These are phyloP conservation scores for Neonectria faginata DNA, from an alignment of 2,329 filamentous ascomycete species.

Conservation along the genomic window DNA sequence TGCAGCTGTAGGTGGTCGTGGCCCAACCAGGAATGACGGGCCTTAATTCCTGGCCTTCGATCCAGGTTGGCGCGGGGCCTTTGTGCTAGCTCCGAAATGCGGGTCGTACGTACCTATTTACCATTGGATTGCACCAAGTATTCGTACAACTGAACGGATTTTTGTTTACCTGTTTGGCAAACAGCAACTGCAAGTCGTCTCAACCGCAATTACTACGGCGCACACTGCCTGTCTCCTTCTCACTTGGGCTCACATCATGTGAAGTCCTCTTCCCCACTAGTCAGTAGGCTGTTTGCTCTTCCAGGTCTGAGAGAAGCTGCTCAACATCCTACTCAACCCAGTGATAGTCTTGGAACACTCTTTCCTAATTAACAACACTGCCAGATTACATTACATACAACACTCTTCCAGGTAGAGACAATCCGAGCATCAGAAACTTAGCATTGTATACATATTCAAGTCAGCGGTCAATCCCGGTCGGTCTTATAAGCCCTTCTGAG, in stretches of 20 bases:
- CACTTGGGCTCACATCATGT: neutral
- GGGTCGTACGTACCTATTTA: slow-evolving; percentile 15
- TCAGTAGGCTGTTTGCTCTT: neutral
- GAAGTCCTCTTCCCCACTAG: neutral
- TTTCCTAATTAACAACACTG: neutral
- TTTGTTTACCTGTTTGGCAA: neutral
- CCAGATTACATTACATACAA: neutral
- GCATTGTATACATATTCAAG: neutral
- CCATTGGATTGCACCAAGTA: neutral
- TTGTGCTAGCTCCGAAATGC: slow-evolving; percentile 19
- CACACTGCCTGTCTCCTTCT: neutral
- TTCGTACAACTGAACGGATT: neutral
- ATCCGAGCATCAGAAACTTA: neutral
- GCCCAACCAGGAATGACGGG: slow-evolving; percentile 12
- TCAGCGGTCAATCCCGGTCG: neutral
- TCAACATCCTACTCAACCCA: neutral
- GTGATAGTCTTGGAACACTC: neutral
- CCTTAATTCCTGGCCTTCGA: slow-evolving; percentile 26
- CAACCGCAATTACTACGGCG: too few species aligned
- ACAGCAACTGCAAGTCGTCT: neutral
- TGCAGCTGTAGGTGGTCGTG: slow-evolving; percentile 2
- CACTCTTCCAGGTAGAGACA: neutral
- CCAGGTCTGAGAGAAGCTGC: neutral
- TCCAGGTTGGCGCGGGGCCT: slow-evolving; percentile 19
- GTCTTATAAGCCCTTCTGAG: neutral